Percentiles rank a stretch among this genome's conserved stretches.
Evolutionary conservation across 768 basidiomycete genomes (phyloP).

Genomic region (Suillus ampliporus): DNA sequence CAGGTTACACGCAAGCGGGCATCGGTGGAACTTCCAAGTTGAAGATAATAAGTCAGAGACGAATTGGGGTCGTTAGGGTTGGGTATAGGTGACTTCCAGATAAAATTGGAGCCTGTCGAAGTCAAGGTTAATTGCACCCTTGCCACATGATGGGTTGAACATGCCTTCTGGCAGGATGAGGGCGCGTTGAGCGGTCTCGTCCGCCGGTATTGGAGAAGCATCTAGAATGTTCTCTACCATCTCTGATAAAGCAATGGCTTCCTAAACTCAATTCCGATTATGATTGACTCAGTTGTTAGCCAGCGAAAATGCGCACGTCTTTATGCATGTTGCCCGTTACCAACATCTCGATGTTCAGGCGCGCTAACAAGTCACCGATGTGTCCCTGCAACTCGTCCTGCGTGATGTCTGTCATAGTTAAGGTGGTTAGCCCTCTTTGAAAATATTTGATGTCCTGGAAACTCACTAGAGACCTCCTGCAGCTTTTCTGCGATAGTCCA

Average conservation of each 20-base stretch:
- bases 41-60: constrained; percentile 83
- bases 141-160: constrained; percentile 15
- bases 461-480: constrained; percentile 73
- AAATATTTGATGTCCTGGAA: background rate
- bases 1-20: constrained; percentile 67
- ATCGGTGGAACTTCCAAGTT: constrained; percentile 74
- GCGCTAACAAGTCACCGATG: constrained; percentile 59
- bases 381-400: constrained; percentile 72
- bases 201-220: constrained; percentile 55
- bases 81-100: constrained; percentile 68
- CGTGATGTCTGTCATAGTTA: constrained; percentile 60
- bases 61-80: constrained; percentile 91
- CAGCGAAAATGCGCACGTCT: constrained; percentile 57
- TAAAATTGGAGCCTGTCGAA: constrained; percentile 66
- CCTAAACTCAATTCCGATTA: constrained; percentile 48
- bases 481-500: constrained; percentile 84
- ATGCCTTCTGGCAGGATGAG: constrained; percentile 76
- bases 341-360: constrained; percentile 73
- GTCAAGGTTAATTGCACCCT: constrained; percentile 18
- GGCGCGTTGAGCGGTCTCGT: constrained; percentile 58
- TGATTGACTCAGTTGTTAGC: background rate
- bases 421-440: background rate
- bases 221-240: constrained; percentile 71
- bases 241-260: constrained; percentile 75
- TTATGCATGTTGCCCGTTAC: constrained; percentile 86